Base-by-base conservation (phyloP, 2,329 filamentous ascomycete species). In the Ophiostoma tasmaniense region DNA sequence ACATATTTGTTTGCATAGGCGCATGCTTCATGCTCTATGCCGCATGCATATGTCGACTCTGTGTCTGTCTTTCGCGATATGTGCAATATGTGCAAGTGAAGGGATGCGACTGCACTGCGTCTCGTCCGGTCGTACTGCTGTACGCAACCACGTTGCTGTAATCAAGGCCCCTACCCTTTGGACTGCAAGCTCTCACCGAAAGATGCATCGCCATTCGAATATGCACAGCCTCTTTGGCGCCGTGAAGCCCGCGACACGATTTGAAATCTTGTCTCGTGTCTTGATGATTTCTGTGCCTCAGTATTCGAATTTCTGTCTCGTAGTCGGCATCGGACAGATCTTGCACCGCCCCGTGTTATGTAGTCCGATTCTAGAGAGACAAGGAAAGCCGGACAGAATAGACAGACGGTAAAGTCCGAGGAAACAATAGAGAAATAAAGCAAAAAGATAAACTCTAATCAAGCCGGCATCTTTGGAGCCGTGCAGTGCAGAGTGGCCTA, bases 1-100 rank as follows among this genome's bases (percentile, higher is more conserved):
- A 64, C 61, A 64, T 64, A 22, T 37, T 35, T 64, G 61, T 64
- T 37, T 64, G n/a, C 33, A 22, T 64, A 64, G 61, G 61, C 61
- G 61, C 61, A 37, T 61, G 55, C 50, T 45, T 7, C 37, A 39
- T 50, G 14, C 45, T 50, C 25, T 52, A 55, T 22, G 50, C n/a
- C 25, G 17, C 50, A 55, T 55, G n/a, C 50, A 55, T 55, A 50
- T 20, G 17, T 50, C 17, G 50, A 25, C 8, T n/a, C n/a, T 3
- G 22, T 55, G 50, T 55, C 50, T 55, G 50, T 55, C 50, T 55
- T 64, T 64, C 17, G 33, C 61, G 30, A 64, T 64, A 61, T 61
- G 25, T 59, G 13, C 14, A 61, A 64, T 64, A 61, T 61, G 25
- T 59, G 13, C 14, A 61, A 61, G 8, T 3, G n/a, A n/a, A 25